phyloP scores from a whole-genome alignment of 768 basidiomycete species.

The Sarcodon aspratus region DNA sequence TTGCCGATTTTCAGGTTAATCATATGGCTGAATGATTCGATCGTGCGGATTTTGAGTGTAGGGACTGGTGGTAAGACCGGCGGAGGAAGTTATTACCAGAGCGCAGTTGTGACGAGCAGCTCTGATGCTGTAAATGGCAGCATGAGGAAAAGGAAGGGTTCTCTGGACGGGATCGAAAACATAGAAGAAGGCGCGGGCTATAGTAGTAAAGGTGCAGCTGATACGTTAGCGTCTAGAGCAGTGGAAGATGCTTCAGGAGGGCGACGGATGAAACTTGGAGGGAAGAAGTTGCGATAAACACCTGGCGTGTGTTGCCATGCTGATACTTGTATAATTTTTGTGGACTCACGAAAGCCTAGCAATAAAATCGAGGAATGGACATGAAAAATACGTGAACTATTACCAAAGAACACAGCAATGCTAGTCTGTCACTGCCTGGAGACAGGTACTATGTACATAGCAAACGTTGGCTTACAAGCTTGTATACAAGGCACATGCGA shows the following conservation, averaged over 20 bases:
- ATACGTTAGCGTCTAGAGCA: neutral
- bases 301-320: no score
- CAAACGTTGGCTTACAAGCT: no score
- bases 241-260: conserved; percentile 1
- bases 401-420: no score
- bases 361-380: no score
- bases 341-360: no score
- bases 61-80: conserved; percentile 20
- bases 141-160: neutral
- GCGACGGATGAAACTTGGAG: neutral
- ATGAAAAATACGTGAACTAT: no score
- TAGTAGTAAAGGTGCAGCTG: conserved; percentile 12
- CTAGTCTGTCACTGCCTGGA: no score
- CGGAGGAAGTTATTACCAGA: conserved; percentile 9
- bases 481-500: no score
- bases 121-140: neutral
- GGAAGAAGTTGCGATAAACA: conserved; percentile 31
- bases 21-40: conserved; percentile 61
- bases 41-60: conserved; percentile 53
- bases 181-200: conserved; percentile 47
- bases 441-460: no score
- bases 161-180: conserved; percentile 38
- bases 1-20: conserved; percentile 67
- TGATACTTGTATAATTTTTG: no score
- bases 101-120: conserved; percentile 6